These are phyloP conservation scores for Solanum phureja DNA, from an alignment of 257 asterid species.

Conservation along the genomic window DNA sequence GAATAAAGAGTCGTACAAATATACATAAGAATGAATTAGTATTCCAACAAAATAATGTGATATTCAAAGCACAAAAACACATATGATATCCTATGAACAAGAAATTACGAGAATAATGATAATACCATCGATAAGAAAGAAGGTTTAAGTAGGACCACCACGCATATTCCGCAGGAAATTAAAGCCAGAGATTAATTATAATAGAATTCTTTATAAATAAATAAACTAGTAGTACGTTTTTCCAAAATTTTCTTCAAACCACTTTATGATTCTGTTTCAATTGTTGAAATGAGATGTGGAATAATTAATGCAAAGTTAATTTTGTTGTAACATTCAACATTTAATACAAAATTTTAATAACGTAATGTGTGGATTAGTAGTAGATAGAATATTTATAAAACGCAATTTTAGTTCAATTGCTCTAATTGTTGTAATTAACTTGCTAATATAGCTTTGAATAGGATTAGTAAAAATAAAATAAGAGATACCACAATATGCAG, in stretches of 20 bases:
- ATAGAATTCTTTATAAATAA: not conserved
- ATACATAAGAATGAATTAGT: not conserved
- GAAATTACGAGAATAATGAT: fast-evolving
- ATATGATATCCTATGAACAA: not conserved
- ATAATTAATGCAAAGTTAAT: not conserved
- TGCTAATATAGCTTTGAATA: not conserved
- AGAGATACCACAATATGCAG: not conserved
- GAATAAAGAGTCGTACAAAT: not conserved
- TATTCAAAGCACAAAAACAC: too few relatives aligned
- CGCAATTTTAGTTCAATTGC: not conserved
- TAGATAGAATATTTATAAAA: not conserved
- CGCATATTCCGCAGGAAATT: too few relatives aligned
- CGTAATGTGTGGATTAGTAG: not conserved
- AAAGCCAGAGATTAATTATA: not conserved
- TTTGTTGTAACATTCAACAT: not conserved
- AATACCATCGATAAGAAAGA: not conserved
- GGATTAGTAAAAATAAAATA: not conserved
- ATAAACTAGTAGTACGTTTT: not conserved
- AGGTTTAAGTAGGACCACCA: too few relatives aligned
- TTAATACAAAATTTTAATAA: not conserved
- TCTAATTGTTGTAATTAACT: not conserved
- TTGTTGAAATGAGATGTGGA: not conserved
- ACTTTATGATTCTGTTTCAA: not conserved
- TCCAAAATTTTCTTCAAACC: not conserved
- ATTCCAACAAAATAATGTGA: not conserved